These are phyloP conservation scores for Cladosporium cucumerinum DNA, from an alignment of 2,329 filamentous ascomycete genomes.

Conservation along the genomic window DNA sequence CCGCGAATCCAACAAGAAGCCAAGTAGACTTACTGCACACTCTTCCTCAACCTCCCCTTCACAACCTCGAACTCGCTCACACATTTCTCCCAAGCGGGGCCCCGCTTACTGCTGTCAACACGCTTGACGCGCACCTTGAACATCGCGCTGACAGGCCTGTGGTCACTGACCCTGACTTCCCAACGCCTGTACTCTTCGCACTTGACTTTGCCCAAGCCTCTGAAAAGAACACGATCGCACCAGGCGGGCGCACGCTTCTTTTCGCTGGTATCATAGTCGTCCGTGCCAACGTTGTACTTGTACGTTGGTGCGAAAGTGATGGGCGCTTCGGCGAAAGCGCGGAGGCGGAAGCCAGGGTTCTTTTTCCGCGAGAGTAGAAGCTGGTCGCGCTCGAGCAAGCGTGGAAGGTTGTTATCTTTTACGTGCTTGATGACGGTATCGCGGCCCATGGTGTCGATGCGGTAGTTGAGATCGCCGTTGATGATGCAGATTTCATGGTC, in stretches of 20 bases:
- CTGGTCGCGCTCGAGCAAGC: constrained; percentile 90
- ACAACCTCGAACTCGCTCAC: constrained; percentile 66
- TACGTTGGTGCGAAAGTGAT: constrained; percentile 95
- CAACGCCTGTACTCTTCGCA: constrained; percentile 86
- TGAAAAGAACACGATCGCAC: constrained; percentile 91
- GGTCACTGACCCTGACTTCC: constrained; percentile 87
- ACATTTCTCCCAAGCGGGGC: constrained; percentile 28
- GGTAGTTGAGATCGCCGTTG: constrained; percentile 96
- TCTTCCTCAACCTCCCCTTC: constrained; percentile 63
- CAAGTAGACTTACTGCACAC: constrained; percentile 67
- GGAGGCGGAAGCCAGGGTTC: constrained; percentile 83
- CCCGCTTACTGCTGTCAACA: constrained; percentile 65
- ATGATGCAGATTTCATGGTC: constrained; percentile 97
- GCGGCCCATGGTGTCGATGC: constrained; percentile 94
- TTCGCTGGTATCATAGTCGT: constrained; percentile 83
- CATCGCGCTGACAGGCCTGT: constrained; percentile 81
- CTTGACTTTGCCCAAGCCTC: constrained; percentile 75
- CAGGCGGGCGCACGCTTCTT: constrained; percentile 92
- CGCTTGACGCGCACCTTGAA: constrained; percentile 85
- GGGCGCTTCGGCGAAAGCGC: constrained; percentile 83
- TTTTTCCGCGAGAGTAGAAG: constrained; percentile 82
- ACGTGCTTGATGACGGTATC: constrained; percentile 87
- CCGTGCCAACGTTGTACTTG: constrained; percentile 96
- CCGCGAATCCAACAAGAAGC: not conserved
- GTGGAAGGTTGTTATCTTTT: constrained; percentile 72